These are phyloP conservation scores for Entomortierella beljakovae DNA, from an alignment of 192 early-diverging fungal species.

Conservation along the genomic window DNA sequence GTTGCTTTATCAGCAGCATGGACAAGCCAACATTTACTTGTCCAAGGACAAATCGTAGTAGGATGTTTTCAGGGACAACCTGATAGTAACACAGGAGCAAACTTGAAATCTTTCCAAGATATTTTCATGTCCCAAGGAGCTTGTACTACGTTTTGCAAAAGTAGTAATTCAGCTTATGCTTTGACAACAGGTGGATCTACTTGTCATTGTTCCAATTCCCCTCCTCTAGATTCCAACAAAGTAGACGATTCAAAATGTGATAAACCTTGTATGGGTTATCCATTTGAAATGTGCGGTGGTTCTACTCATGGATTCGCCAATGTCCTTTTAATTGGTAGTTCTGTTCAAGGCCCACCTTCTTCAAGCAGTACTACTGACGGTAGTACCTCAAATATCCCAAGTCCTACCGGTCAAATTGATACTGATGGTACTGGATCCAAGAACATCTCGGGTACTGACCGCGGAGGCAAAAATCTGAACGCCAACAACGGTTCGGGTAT, in stretches of 20 bases:
- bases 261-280: conserved; percentile 47
- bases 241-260: conserved; percentile 42
- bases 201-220: conserved; percentile 28
- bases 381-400: not conserved
- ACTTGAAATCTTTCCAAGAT: conserved; percentile 36
- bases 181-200: conserved; percentile 31
- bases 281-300: conserved; percentile 50
- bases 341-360: not conserved
- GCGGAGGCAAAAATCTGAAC: conserved; percentile 21
- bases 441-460: conserved; percentile 6
- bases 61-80: conserved; percentile 38
- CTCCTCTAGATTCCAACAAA: conserved; percentile 32
- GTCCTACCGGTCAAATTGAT: not conserved
- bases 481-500: conserved; percentile 40
- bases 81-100: conserved; percentile 7
- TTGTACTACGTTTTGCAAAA: conserved; percentile 41
- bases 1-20: not conserved
- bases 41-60: conserved; percentile 28
- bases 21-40: not conserved
- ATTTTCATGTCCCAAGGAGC: conserved; percentile 53
- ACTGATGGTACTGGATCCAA: conserved; percentile 6
- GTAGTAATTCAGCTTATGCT: conserved; percentile 25
- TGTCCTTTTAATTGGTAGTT: conserved; percentile 40
- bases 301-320: conserved; percentile 13
- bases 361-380: not conserved